Base-by-base conservation (phyloP, 768 basidiomycete species). In the Dentipellis sp. region DNA sequence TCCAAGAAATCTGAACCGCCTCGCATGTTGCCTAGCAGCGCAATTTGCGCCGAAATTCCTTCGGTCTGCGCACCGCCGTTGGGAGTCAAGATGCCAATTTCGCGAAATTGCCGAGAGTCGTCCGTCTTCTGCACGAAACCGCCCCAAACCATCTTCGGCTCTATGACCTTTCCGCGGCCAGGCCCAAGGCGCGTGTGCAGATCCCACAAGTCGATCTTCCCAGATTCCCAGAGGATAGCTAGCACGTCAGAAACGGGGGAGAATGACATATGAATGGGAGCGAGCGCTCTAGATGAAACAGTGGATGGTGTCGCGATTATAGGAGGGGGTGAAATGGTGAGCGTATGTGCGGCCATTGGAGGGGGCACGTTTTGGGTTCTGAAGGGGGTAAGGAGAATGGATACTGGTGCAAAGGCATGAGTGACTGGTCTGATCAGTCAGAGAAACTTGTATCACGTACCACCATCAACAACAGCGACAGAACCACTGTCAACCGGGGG, bases 301-400 rank as follows among this genome's bases (percentile, higher is more conserved):
- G 29, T 29, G 6, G 29, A 29, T 29, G 29, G 3, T 29, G 29
- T 29, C 29, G 29, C 29, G 6, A 29, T 29, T 3, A 29, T 29
- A 29, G 29, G 29, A 22, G 61, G 48, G 10, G 58, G 42, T 11
- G 66, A 50, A 53, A 69, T 17, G 66, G 70, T 48, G 52, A 82
- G 70, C 40, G 70, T 69, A 61, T 78, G 75, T 1, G 91, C 86
- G 1, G 85, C 89, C 92, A 97, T 94, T 0, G 97, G 97, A n/a
- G 97, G 97, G n/a, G 95, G 97, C 4, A 95, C 80, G 65, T 97
- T 97, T 71, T 95, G 91, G 0, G 82, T 80, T 40, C 94, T 81
- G 78, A 98, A 98, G 14, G 97, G 90, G 2, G 95, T 99, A 40
- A 99, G 73, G 3, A 94, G 79, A 55, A 91, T 71, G 19, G 74